A percentile compares a stretch with the other conserved stretches of the same genome.
These are phyloP conservation scores for Cadophora malorum DNA, from an alignment of 2,329 filamentous ascomycete genomes.

Conservation along the genomic window DNA sequence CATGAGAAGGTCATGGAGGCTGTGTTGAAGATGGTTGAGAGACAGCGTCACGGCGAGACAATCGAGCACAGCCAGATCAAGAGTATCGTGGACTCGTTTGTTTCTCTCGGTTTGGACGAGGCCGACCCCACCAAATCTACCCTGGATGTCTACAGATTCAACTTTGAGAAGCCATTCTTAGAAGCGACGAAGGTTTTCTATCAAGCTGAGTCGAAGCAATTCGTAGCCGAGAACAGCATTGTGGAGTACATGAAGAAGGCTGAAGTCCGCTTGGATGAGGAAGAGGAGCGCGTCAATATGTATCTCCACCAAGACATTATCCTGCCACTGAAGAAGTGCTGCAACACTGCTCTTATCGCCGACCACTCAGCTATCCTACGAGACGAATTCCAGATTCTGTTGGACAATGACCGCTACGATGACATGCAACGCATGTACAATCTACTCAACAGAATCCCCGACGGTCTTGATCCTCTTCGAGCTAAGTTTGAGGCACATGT, in stretches of 20 bases:
- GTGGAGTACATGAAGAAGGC: slow-evolving; percentile 99
- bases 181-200: slow-evolving; percentile 86
- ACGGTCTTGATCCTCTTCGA: slow-evolving; percentile 88
- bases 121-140: slow-evolving; percentile 92
- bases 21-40: slow-evolving; percentile 93
- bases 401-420: slow-evolving; percentile 93
- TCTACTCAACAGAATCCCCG: slow-evolving; percentile 84
- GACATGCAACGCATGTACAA: slow-evolving; percentile 98
- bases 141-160: slow-evolving; percentile 89
- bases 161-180: slow-evolving; percentile 94
- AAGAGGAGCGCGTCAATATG: slow-evolving; percentile 90
- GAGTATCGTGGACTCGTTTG: slow-evolving; percentile 94
- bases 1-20: slow-evolving; percentile 92
- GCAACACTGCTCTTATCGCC: slow-evolving; percentile 87
- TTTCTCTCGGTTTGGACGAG: slow-evolving; percentile 93
- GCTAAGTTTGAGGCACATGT: slow-evolving; percentile 92
- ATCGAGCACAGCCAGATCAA: slow-evolving; percentile 98
- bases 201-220: slow-evolving; percentile 88
- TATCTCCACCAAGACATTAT: slow-evolving; percentile 93
- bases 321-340: slow-evolving; percentile 81
- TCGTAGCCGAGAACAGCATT: slow-evolving; percentile 94
- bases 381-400: slow-evolving; percentile 92
- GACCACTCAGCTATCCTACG: slow-evolving; percentile 85
- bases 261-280: slow-evolving; percentile 84
- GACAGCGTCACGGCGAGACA: slow-evolving; percentile 95